Percentiles rank a stretch among this genome's conserved stretches.
phyloP scores from a whole-genome alignment of 805 yeast species.

The Cyberlindnera euphorbiiphila region DNA sequence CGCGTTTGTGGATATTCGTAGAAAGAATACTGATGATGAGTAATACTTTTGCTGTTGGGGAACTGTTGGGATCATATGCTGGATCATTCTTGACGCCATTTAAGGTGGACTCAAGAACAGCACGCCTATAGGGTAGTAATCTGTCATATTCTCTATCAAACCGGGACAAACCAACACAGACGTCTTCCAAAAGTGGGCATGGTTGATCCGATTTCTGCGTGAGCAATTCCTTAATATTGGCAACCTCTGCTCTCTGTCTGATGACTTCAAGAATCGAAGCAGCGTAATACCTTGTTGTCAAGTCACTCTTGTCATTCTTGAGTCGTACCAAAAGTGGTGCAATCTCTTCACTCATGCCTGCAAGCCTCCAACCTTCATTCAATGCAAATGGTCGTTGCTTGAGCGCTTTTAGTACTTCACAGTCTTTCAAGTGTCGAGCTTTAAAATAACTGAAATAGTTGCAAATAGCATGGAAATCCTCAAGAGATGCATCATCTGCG shows the following conservation, averaged over 20 bases:
- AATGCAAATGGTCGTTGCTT: slow-evolving; percentile 5
- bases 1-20: slow-evolving; percentile 5
- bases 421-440: slow-evolving; percentile 10
- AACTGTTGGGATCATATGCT: neutral
- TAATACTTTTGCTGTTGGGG: slow-evolving; percentile 11
- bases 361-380: slow-evolving; percentile 10
- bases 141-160: slow-evolving; percentile 23
- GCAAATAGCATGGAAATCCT: neutral
- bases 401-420: neutral
- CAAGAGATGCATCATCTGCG: slow-evolving; percentile 10
- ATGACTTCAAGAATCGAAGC: slow-evolving; percentile 10
- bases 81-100: slow-evolving; percentile 1
- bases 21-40: slow-evolving; percentile 11
- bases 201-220: neutral
- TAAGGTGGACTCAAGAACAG: slow-evolving; percentile 3
- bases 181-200: slow-evolving; percentile 12
- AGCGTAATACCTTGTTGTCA: slow-evolving; percentile 15
- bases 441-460: slow-evolving; percentile 5
- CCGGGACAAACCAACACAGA: slow-evolving; percentile 8
- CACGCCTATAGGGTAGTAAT: slow-evolving; percentile 16
- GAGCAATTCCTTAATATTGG: neutral
- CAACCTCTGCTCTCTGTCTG: slow-evolving; percentile 4
- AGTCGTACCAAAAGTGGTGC: slow-evolving; percentile 15
- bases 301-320: slow-evolving; percentile 6
- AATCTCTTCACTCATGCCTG: slow-evolving; percentile 5